Conservation (phyloP, 2,329 filamentous ascomycete species). For the Colletotrichum godetiae region DNA sequence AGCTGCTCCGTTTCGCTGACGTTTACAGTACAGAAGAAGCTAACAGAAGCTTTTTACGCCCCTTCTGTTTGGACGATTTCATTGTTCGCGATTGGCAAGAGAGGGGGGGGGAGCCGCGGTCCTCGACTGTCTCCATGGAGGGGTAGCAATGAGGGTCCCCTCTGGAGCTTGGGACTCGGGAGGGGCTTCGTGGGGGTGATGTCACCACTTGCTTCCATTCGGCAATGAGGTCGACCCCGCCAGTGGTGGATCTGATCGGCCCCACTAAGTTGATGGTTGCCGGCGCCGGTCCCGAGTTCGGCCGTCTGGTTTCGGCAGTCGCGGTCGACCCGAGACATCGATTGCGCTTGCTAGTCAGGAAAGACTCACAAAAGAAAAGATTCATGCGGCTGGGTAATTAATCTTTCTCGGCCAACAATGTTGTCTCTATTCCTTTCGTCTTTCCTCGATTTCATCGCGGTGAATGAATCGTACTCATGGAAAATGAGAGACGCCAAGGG, state of each 20-base stretch:
- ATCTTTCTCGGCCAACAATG: neutral
- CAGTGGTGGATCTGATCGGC: neutral
- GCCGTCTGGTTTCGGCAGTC: neutral
- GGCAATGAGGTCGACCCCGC: neutral
- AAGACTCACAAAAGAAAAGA: neutral
- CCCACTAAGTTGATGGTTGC: neutral
- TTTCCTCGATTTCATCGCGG: no score
- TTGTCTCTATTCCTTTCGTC: neutral
- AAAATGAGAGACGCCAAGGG: neutral
- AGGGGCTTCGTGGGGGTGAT: constrained; percentile 26
- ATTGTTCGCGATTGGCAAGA: constrained; percentile 4
- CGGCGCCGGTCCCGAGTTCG: constrained; percentile 21
- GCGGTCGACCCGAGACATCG: neutral
- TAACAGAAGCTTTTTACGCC: neutral
- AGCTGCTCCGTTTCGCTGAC: constrained; percentile 14
- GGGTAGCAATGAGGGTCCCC: neutral
- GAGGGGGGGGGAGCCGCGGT: neutral
- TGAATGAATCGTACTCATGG: no score
- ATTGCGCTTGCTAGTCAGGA: neutral
- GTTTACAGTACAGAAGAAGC: neutral
- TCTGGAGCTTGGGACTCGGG: neutral
- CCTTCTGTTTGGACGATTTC: neutral
- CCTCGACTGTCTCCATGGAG: neutral
- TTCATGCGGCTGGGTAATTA: neutral
- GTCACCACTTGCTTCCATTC: constrained; percentile 23